Conservation (phyloP, 2,329 filamentous ascomycete genomes). For the Penicillium sp. region DNA sequence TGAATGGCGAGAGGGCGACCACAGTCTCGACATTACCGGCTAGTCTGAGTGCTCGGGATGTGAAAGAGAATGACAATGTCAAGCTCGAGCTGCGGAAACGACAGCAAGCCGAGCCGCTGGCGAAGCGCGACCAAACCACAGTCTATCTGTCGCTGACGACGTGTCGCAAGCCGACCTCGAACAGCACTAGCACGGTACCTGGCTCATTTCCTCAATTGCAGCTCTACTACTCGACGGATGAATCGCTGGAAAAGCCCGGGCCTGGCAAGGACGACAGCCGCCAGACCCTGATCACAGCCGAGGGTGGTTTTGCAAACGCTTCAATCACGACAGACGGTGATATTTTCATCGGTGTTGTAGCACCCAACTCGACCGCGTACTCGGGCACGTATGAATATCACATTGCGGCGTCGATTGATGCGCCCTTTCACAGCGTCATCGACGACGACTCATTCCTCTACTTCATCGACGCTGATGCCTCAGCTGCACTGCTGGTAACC, state of each 20-base stretch:
- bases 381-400: conserved; percentile 74
- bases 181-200: conserved; percentile 43
- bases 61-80: conserved; percentile 16
- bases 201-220: conserved; percentile 68
- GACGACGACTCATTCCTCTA: conserved; percentile 60
- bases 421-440: conserved; percentile 67
- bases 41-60: conserved; percentile 26
- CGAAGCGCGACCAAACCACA: conserved; percentile 42
- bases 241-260: conserved; percentile 66
- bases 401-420: conserved; percentile 79
- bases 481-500: conserved; percentile 76
- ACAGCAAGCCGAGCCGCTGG: conserved; percentile 12
- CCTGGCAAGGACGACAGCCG: conserved; percentile 52
- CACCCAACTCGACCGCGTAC: conserved; percentile 66
- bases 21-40: conserved; percentile 35
- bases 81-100: conserved; percentile 21
- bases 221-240: conserved; percentile 72
- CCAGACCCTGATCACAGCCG: conserved; percentile 54
- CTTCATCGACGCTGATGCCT: conserved; percentile 82
- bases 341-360: conserved; percentile 75
- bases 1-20: conserved; percentile 50
- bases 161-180: conserved; percentile 71
- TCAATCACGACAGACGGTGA: conserved; percentile 63
- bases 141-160: conserved; percentile 86
- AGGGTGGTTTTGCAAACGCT: conserved; percentile 69